phyloP scores from a whole-genome alignment of 208 protist genomes.

The Acanthamoeba healyi region DNA sequence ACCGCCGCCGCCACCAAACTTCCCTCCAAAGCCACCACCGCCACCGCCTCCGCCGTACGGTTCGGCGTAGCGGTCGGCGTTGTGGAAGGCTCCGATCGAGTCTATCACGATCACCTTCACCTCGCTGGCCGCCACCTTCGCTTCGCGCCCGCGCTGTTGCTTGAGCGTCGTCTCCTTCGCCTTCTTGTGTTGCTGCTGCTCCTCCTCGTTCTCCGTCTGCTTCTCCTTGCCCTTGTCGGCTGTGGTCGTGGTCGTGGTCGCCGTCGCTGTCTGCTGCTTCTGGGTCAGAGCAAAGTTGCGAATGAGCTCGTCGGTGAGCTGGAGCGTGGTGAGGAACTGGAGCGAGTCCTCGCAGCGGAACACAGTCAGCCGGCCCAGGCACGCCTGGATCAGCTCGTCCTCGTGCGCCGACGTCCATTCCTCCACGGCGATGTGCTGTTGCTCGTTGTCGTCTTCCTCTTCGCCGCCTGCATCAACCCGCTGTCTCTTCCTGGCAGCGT shows the following conservation, averaged over 20 bases:
- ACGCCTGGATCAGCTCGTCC: not conserved
- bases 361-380: slow-evolving; percentile 3
- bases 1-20: not conserved
- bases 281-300: not conserved
- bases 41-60: not conserved
- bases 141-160: too few species aligned
- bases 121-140: not conserved
- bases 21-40: not conserved
- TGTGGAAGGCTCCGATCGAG: slow-evolving; percentile 42
- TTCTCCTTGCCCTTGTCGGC: not conserved
- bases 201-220: too few species aligned
- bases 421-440: not conserved
- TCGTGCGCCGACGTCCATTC: not conserved
- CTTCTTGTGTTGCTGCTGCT: not conserved
- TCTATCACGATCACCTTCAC: slow-evolving; percentile 45
- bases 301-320: slow-evolving; percentile 39
- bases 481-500: not conserved
- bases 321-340: slow-evolving; percentile 18
- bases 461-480: not conserved
- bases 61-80: slow-evolving; percentile 19
- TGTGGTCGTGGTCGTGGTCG: not conserved
- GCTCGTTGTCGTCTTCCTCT: not conserved
- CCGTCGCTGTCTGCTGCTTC: not conserved
- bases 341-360: slow-evolving; percentile 42
- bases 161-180: too few species aligned